Evolutionary conservation across 495 filamentous ascomycete genomes (phyloP).

Genomic region (Podospora anserina): DNA sequence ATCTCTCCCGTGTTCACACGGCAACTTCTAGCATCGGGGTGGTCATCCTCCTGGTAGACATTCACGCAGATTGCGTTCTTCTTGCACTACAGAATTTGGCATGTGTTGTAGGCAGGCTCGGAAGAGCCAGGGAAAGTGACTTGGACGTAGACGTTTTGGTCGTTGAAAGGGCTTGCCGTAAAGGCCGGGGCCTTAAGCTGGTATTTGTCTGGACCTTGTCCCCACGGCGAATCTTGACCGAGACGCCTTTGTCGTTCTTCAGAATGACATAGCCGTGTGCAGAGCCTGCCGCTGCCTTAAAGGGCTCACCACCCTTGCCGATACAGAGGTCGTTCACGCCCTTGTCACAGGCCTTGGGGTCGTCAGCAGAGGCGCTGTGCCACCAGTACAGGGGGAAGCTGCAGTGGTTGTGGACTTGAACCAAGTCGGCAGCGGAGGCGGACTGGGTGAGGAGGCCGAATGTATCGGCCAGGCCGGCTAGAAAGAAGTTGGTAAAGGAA

Average conservation of each 20-base stretch:
- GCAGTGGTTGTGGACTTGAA: background rate
- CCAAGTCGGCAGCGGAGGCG: background rate
- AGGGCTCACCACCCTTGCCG: background rate
- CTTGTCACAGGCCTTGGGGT: background rate
- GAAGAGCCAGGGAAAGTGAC: background rate
- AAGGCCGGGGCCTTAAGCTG: background rate
- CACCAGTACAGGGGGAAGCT: background rate
- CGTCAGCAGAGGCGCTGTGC: background rate
- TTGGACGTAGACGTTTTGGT: background rate
- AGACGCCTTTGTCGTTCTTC: background rate
- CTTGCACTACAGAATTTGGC: background rate
- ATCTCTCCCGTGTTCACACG: background rate
- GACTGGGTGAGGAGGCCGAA: background rate
- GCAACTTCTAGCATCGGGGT: background rate
- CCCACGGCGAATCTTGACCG: background rate
- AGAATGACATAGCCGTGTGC: background rate
- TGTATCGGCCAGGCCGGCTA: background rate
- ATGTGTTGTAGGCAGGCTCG: background rate
- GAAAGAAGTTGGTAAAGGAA: background rate
- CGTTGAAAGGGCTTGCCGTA: background rate
- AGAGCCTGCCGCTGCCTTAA: background rate
- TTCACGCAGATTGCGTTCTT: background rate
- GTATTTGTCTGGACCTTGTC: background rate
- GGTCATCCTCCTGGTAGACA: background rate
- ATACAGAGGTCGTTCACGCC: background rate